Evolutionary conservation across 768 basidiomycete genomes (phyloP).

Genomic region (Candolleomyces aberdarensis): DNA sequence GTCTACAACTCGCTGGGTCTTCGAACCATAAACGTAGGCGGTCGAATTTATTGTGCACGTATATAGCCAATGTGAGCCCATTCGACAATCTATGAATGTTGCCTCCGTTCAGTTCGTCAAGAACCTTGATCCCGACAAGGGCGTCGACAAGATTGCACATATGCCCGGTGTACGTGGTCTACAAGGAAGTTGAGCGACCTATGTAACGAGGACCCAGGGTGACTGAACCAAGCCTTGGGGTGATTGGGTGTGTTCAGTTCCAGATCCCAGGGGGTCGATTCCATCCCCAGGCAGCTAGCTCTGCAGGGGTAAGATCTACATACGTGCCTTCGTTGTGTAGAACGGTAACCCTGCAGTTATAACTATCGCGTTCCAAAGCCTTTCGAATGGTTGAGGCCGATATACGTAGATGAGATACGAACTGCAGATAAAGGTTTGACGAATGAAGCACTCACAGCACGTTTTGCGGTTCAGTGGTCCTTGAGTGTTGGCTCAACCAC

Average conservation of each 20-base stretch:
- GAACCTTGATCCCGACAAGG: constrained; percentile 7
- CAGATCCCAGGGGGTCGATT: not conserved
- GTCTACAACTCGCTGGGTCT: not conserved
- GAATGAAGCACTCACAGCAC: not conserved
- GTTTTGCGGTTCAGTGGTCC: not conserved
- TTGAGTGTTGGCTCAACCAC: not conserved
- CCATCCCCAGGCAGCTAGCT: no score
- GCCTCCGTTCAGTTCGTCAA: constrained; percentile 9
- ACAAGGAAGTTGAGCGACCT: not conserved
- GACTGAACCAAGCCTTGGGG: not conserved
- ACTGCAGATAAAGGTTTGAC: not conserved
- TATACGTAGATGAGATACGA: no score
- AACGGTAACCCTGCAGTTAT: constrained; percentile 4
- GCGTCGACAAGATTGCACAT: constrained; percentile 1
- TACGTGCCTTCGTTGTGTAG: not conserved
- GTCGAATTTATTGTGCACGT: not conserved
- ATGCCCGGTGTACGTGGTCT: not conserved
- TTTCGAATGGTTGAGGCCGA: not conserved
- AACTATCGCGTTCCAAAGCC: not conserved
- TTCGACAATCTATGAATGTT: constrained; percentile 6
- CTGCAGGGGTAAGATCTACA: not conserved
- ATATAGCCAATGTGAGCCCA: constrained; percentile 3
- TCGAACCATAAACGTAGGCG: constrained; percentile 13
- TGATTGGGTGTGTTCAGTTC: no score
- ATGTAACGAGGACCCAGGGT: not conserved